Base-by-base conservation (phyloP, 2,329 filamentous ascomycete species). In the Ophiostoma pallidulum region DNA sequence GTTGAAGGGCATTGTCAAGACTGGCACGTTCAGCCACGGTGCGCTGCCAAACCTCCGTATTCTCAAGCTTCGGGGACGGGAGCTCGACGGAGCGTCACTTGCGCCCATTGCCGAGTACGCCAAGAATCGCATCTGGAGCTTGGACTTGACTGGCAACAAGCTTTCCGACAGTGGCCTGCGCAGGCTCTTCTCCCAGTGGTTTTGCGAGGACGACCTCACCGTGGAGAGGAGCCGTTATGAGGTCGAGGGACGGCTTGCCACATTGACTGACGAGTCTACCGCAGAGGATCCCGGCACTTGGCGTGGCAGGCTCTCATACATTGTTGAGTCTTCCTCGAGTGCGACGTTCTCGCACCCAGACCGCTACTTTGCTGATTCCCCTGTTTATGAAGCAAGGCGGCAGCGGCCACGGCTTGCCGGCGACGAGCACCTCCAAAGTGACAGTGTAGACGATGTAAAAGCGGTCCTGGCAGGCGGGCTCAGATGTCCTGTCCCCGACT, bases 81-180 rank as follows among this genome's bases (percentile, higher is more conserved):
- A 73, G 49, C 54, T 80, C 19, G 68, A 71, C 19, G 66, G 75
- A 48, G 46, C 48, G 1, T 59, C 63, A 2, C 60, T 66, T 3
- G 47, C 60, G 0, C 36, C 58, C 3, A 52, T 69, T 74, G 56
- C 53, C 57, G 49, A 52, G 58, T 5, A 67, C 67, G 41, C 48
- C 53, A 4, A 50, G 50, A 10, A 16, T 10, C 69, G 65, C 24
- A 58, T 81, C 10, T 81, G 77, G 77, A 78, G 77, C 54, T 57
- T 81, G 4, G 76, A 82, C 51, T 42, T 81, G 1, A 64, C 67
- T 32, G 45, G 67, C 6, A 82, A 82, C 53, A 66, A 64, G 10
- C 56, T 82, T 9, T 71, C 68, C 0, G 76, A 80, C 54, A 54
- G 32, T 3, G 54, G 62, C 4, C 55, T 78, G 10, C 6, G 37